These are phyloP conservation scores for Aaosphaeria arxii DNA, from an alignment of 2,329 filamentous ascomycete species.

Conservation along the genomic window DNA sequence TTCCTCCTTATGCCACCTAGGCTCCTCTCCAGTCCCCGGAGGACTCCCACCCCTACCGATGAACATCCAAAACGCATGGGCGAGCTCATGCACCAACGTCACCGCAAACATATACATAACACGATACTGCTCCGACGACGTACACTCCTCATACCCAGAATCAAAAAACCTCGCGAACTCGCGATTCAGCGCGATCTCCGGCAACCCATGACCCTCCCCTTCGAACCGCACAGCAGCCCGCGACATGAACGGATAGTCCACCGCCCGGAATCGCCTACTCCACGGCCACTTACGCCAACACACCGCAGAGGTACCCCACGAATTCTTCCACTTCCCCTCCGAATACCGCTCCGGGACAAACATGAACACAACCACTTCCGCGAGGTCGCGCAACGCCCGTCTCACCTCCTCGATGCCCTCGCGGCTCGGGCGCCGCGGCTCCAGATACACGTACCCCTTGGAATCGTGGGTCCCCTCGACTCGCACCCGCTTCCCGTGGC, in stretches of 20 bases:
- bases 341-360: slow-evolving; percentile 7
- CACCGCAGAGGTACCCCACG: slow-evolving; percentile 5
- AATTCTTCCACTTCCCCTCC: not conserved
- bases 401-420: too few species aligned
- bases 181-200: slow-evolving; percentile 6
- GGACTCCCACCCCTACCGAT: not conserved
- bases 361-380: slow-evolving; percentile 6
- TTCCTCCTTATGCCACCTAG: slow-evolving; percentile 9
- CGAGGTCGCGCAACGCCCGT: too few species aligned
- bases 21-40: slow-evolving; percentile 5
- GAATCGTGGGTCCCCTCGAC: not conserved
- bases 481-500: slow-evolving; percentile 1
- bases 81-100: slow-evolving; percentile 16
- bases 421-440: too few species aligned
- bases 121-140: slow-evolving; percentile 3
- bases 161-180: slow-evolving; percentile 11
- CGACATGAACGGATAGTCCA: slow-evolving; percentile 4
- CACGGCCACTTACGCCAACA: slow-evolving; percentile 1
- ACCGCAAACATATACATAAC: slow-evolving; percentile 11
- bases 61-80: slow-evolving; percentile 15
- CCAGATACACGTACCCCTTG: not conserved
- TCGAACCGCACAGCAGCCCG: not conserved
- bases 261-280: slow-evolving; percentile 2
- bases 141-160: not conserved
- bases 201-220: not conserved